Percentiles rank a stretch among this genome's conserved stretches.
phyloP scores from a whole-genome alignment of 805 yeast species.

The Ogataea methanolica region DNA sequence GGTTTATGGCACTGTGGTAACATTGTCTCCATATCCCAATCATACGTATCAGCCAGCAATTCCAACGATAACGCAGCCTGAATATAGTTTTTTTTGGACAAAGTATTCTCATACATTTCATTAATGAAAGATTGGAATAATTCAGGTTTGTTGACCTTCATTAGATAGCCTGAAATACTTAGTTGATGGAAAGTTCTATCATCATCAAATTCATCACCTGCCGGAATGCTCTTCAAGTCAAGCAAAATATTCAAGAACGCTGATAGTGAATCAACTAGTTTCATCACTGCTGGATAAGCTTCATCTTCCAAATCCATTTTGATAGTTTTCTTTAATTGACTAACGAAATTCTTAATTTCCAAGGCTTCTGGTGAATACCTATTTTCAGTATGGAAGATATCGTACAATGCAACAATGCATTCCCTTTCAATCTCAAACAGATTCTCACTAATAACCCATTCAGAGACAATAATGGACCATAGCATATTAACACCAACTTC shows the following conservation, averaged over 20 bases:
- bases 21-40: conserved; percentile 60
- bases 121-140: conserved; percentile 73
- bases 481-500: conserved; percentile 58
- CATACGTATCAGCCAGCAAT: conserved; percentile 68
- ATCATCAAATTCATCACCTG: conserved; percentile 79
- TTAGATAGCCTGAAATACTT: conserved; percentile 69
- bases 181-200: conserved; percentile 79
- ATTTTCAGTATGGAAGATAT: conserved; percentile 51
- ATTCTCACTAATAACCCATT: conserved; percentile 53
- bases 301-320: conserved; percentile 61
- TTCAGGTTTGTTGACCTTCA: conserved; percentile 76
- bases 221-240: conserved; percentile 70
- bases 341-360: conserved; percentile 53
- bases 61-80: conserved; percentile 84
- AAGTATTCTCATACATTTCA: conserved; percentile 63
- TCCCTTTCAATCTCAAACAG: conserved; percentile 59
- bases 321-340: conserved; percentile 43
- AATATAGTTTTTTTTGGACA: conserved; percentile 55
- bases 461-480: conserved; percentile 70
- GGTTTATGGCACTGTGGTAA: conserved; percentile 61
- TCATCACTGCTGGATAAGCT: conserved; percentile 45
- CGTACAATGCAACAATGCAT: conserved; percentile 59
- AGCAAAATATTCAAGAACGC: conserved; percentile 61
- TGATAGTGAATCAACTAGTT: conserved; percentile 48
- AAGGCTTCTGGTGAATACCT: conserved; percentile 47